Conservation (phyloP, 371 early-diverging fungal species). For the Circinella minor region DNA sequence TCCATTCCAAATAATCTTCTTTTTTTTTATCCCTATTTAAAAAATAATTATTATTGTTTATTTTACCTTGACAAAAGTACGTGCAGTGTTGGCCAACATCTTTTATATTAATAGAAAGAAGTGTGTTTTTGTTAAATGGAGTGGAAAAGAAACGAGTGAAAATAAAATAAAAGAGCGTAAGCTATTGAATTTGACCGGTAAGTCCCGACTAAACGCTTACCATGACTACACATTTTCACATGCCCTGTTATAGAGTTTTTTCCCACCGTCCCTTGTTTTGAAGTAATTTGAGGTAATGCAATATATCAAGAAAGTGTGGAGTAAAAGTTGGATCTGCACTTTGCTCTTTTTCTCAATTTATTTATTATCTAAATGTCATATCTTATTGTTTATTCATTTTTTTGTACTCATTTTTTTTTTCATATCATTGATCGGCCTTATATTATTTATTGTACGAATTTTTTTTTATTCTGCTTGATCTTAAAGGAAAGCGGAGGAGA, state of each 20-base stretch:
- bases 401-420: too few species aligned
- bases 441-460: too few species aligned
- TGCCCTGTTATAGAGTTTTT: constrained; percentile 7
- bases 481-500: too few species aligned
- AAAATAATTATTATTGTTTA: background rate
- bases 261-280: background rate
- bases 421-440: too few species aligned
- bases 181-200: background rate
- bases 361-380: too few species aligned
- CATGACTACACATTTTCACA: constrained; percentile 11
- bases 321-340: too few species aligned
- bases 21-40: background rate
- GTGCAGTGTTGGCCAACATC: constrained; percentile 23
- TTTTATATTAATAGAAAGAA: background rate
- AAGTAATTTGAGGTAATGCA: background rate
- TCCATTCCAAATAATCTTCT: background rate
- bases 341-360: too few species aligned
- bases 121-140: background rate
- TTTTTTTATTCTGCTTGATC: too few species aligned
- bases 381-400: too few species aligned
- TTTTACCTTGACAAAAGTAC: constrained; percentile 21
- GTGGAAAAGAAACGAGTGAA: background rate
- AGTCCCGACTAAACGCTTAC: constrained; percentile 5
- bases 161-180: background rate
- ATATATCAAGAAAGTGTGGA: background rate